Evolutionary conservation across 108 stramenopile species (phyloP), one percentile per base, ranked within the genome.

Genomic region (Cyclotella sp.): DNA sequence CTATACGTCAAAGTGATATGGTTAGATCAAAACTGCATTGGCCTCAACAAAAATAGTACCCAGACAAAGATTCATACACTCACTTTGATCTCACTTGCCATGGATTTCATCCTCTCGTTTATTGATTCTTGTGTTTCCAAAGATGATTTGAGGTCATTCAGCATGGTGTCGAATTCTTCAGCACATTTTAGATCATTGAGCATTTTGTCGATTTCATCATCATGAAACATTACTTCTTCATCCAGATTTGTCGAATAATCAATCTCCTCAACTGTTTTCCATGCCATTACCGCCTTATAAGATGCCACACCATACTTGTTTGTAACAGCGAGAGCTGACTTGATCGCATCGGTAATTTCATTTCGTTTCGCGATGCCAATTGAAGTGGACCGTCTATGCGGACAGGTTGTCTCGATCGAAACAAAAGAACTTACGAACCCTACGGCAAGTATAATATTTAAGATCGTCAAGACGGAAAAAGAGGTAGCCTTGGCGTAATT

Each of bases 211-310:
- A 8, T 34, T 39, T 21, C 60, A 61, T 14, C 10, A 18, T 12
- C 13, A 26, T 12, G 1, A 26, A 24, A 4, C 4, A 24, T 24
- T 24, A 1, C 24, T 5, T 57, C 55, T 13, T 39, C 22, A 46
- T 64, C 44, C 9, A 46, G 49, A 19, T 51, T 19, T 51, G 49
- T 19, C 18, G 19, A 42, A 64, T 64, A 45, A 44, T 64, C 58
- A 28, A 72, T 63, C 21, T 60, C 59, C 16, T 72, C 71, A 60
- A 72, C 22, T 41, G 40, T 0, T 9, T 60, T 24, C 61, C 59
- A 61, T 19, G 57, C 59, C 24, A 61, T 28, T 40, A 19, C n/a
- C 14, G 59, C 40, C 45, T 72, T 49, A 26, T 30, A 63, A 0
- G 57, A 49, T 28, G 47, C 57, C 10, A 61, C 24, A 19, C 71